A percentile compares a stretch with the other conserved stretches of the same genome.
Evolutionary conservation across 2,329 filamentous ascomycete species (phyloP).

Genomic region (Cercospora beticola): DNA sequence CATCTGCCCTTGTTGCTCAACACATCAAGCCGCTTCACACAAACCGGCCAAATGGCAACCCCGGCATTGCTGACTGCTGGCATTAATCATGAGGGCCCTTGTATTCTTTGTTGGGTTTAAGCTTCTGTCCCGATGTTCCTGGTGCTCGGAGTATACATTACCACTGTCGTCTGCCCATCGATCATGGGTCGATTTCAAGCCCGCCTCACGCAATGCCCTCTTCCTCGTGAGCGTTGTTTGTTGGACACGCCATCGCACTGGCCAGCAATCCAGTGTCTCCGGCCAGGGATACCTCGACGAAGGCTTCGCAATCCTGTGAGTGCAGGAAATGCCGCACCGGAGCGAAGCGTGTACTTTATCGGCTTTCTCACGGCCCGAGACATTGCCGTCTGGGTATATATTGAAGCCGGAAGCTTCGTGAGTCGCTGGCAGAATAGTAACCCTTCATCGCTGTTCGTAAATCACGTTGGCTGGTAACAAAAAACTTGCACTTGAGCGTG

Average conservation of each 20-base stretch:
- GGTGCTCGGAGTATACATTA: neutral
- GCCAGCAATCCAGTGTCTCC: neutral
- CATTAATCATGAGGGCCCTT: neutral
- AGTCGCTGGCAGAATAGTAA: neutral
- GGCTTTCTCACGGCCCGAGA: slow-evolving; percentile 3
- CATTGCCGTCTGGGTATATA: neutral
- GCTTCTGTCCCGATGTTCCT: slow-evolving; percentile 2
- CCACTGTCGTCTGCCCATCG: neutral
- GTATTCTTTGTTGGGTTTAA: neutral
- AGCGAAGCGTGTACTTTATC: neutral
- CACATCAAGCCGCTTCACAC: neutral
- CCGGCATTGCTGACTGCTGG: neutral
- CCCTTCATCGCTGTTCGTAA: slow-evolving; percentile 1
- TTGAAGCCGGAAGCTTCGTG: slow-evolving; percentile 7
- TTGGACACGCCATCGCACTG: neutral
- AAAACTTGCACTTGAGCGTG: neutral
- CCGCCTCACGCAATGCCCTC: neutral
- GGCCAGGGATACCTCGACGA: slow-evolving; percentile 2
- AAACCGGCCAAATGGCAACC: neutral
- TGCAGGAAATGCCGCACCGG: neutral
- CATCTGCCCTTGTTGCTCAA: neutral
- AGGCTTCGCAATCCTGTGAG: neutral
- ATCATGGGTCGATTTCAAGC: neutral
- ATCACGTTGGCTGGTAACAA: neutral
- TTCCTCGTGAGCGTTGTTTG: neutral